These are phyloP conservation scores for Aurinia saxatilis DNA, from an alignment of 345 rosid genomes.

Conservation along the genomic window DNA sequence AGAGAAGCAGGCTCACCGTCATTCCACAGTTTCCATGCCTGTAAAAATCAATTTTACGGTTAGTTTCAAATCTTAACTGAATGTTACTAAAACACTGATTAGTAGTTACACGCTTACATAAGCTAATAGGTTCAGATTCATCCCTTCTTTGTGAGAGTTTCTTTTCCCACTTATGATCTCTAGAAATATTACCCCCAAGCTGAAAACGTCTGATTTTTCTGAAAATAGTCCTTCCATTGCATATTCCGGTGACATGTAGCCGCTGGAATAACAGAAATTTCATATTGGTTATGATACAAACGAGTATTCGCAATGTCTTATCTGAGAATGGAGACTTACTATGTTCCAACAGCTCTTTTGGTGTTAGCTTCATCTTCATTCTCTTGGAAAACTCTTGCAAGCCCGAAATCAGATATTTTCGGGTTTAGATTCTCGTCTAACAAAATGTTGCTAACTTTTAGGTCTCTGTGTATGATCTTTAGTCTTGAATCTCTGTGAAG, in stretches of 20 bases:
- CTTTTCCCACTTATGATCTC: conserved; percentile 27
- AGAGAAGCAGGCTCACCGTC: conserved; percentile 19
- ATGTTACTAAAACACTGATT: background rate
- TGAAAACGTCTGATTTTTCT: conserved; percentile 32
- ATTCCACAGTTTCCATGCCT: conserved; percentile 40
- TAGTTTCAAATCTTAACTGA: conserved; percentile 7
- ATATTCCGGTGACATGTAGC: conserved; percentile 49
- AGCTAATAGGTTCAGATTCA: conserved; percentile 19
- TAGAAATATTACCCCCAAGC: too few relatives aligned
- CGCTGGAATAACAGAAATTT: conserved; percentile 24
- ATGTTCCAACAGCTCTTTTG: too few relatives aligned
- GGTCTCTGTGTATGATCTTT: too few relatives aligned
- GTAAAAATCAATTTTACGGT: background rate
- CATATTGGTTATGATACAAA: too few relatives aligned
- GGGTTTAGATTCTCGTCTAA: too few relatives aligned
- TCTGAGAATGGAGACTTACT: too few relatives aligned
- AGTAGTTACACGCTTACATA: conserved; percentile 28
- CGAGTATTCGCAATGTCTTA: too few relatives aligned
- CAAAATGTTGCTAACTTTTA: too few relatives aligned
- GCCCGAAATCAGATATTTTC: too few relatives aligned
- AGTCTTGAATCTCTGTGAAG: too few relatives aligned
- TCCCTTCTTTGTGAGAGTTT: conserved; percentile 32
- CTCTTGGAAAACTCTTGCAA: too few relatives aligned
- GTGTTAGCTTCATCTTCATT: too few relatives aligned
- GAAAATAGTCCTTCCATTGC: conserved; percentile 39